Base-by-base conservation (phyloP, 208 protist genomes). In the Trypanosoma theileri region DNA sequence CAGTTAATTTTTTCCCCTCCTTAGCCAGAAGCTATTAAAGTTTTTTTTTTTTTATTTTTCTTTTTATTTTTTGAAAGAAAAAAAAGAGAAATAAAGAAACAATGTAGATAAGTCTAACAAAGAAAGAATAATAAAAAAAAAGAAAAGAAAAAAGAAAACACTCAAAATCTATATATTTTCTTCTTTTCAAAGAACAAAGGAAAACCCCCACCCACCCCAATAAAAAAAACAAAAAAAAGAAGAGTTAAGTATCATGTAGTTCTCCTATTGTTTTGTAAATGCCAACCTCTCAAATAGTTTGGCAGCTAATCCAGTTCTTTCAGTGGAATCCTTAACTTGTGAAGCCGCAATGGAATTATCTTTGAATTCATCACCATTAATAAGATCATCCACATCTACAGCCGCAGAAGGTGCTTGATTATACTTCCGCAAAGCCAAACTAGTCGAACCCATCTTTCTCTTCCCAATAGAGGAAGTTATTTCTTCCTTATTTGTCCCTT, bases 281-380 rank as follows among this genome's bases (percentile, higher is more conserved):
- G 55, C 28, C 21, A 72, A 31, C 26, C 59, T 65, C 51, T 58
- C 40, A 59, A 72, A 72, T 13, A 72, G 13, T 13, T 65, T 19
- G 12, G 35, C 50, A 17, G 28, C 56, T 46, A 11, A 51, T 21
- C 1, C 11, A 24, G 11, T 31, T 1, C 19, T 53, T 12, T 41
- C 24, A 40, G 8, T 48, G 40, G n/a, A 3, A 51, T 19, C 42
- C 12, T 48, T 45, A 48, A 14, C 52, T 8, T 16, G 21, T 17
- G 22, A n/a, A 16, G 17, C 50, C n/a, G 16, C 50, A n/a, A 19
- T 52, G 12, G 50, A 0, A 54, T 12, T 54, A 24, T 6, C 28
- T 35, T 35, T 35, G 28, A 35, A 35, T 35, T 48, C 44, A 48
- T 12, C 10, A n/a, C 4, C 16, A 48, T 48, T 2, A 11, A 48